A percentile compares a stretch with the other conserved stretches of the same genome.
These are phyloP conservation scores for Trypanosoma boissoni DNA, from an alignment of 208 protist genomes.

Conservation along the genomic window DNA sequence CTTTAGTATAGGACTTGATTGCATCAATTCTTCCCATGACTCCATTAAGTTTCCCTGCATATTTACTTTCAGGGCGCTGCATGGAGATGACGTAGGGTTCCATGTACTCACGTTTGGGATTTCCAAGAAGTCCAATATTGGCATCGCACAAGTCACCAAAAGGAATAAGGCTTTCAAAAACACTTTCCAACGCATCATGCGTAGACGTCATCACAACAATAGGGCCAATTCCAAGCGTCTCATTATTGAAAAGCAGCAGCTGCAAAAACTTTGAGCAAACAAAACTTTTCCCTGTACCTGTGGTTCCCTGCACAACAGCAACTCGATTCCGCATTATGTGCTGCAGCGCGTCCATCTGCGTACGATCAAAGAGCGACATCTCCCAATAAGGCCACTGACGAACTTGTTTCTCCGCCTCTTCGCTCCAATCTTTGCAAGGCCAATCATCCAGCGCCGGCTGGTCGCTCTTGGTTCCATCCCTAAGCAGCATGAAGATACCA, in stretches of 20 bases:
- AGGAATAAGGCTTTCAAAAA: not conserved
- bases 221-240: constrained; percentile 6
- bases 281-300: constrained; percentile 47
- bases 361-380: constrained; percentile 12
- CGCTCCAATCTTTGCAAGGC: too few species aligned
- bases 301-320: constrained; percentile 36
- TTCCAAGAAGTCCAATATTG: not conserved
- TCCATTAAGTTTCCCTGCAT: not conserved
- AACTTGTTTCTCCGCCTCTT: too few species aligned
- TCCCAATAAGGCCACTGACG: too few species aligned
- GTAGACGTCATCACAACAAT: constrained; percentile 32
- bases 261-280: constrained; percentile 30
- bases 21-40: not conserved
- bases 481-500: not conserved
- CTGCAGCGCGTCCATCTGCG: constrained; percentile 21
- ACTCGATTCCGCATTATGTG: constrained; percentile 21
- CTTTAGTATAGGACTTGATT: not conserved
- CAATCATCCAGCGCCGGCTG: too few species aligned
- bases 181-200: constrained; percentile 37
- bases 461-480: too few species aligned
- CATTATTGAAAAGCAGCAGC: constrained; percentile 15
- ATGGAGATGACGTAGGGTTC: not conserved
- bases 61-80: not conserved
- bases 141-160: not conserved
- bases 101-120: not conserved